Evolutionary conservation across 352 stramenopile species (phyloP).

Genomic region (Nothophytophthora sp.): DNA sequence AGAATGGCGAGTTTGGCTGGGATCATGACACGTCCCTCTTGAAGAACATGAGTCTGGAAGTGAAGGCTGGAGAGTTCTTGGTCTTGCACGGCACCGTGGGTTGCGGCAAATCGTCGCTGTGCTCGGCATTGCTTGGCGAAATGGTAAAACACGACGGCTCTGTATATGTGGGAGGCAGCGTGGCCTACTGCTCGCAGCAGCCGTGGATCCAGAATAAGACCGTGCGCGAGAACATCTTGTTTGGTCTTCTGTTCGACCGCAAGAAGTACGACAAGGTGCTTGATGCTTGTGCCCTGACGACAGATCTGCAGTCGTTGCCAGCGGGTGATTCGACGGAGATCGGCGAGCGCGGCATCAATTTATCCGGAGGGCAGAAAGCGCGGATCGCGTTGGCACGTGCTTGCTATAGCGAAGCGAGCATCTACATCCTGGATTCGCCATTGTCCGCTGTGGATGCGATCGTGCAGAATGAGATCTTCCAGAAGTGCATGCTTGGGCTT

Average conservation of each 20-base stretch:
- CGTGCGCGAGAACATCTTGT: conserved; percentile 90
- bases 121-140: conserved; percentile 91
- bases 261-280: conserved; percentile 64
- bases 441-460: conserved; percentile 50
- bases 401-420: conserved; percentile 51
- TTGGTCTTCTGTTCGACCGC: conserved; percentile 67
- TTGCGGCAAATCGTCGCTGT: too few relatives aligned
- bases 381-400: conserved; percentile 61
- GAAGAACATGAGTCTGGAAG: too few relatives aligned
- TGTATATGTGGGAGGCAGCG: conserved; percentile 25
- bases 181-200: conserved; percentile 88
- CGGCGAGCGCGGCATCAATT: conserved; percentile 60
- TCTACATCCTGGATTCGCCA: conserved; percentile 52
- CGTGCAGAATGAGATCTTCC: conserved; percentile 77
- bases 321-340: conserved; percentile 77
- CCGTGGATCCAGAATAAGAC: conserved; percentile 91
- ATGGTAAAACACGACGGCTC: conserved; percentile 50
- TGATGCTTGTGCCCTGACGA: conserved; percentile 57
- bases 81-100: too few relatives aligned
- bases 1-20: too few relatives aligned
- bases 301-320: conserved; percentile 71
- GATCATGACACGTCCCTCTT: too few relatives aligned
- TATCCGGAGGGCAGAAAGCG: conserved; percentile 64
- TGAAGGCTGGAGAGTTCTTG: too few relatives aligned
- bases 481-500: conserved; percentile 61